phyloP scores from a whole-genome alignment of 225 moss, liverwort and hornwort species.

The Antitrichia curtipendula region DNA sequence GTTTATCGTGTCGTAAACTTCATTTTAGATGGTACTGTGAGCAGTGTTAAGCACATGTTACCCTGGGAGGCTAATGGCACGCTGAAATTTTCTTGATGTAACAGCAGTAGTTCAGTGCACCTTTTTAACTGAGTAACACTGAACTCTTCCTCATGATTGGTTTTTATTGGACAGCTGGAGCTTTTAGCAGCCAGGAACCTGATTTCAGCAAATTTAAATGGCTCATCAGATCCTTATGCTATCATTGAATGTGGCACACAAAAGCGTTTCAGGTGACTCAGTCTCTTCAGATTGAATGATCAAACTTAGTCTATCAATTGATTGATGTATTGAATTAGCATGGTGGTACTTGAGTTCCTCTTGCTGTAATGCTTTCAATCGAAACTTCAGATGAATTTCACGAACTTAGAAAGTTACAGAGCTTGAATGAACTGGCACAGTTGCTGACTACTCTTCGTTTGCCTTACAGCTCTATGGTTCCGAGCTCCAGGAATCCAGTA shows the following conservation, averaged over 20 bases:
- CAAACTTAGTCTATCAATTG: not conserved
- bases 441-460: not conserved
- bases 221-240: constrained; percentile 87
- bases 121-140: not conserved
- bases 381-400: not conserved
- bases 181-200: constrained; percentile 80
- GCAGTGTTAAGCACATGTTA: not conserved
- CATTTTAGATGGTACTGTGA: not conserved
- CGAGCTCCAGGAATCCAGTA: constrained; percentile 70
- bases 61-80: not conserved
- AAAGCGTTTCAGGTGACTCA: constrained; percentile 68
- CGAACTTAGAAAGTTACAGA: not conserved
- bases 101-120: not conserved
- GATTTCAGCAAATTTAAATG: constrained; percentile 76
- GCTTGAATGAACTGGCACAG: not conserved
- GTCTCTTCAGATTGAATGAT: not conserved
- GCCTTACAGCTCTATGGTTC: constrained; percentile 70
- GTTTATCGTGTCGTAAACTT: not conserved
- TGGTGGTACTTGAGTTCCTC: not conserved
- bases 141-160: not conserved
- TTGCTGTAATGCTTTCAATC: not conserved
- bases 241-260: constrained; percentile 71
- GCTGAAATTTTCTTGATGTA: not conserved
- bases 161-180: constrained; percentile 50
- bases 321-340: not conserved